phyloP scores from a whole-genome alignment of 768 basidiomycete species.

The Mycena belliarum region DNA sequence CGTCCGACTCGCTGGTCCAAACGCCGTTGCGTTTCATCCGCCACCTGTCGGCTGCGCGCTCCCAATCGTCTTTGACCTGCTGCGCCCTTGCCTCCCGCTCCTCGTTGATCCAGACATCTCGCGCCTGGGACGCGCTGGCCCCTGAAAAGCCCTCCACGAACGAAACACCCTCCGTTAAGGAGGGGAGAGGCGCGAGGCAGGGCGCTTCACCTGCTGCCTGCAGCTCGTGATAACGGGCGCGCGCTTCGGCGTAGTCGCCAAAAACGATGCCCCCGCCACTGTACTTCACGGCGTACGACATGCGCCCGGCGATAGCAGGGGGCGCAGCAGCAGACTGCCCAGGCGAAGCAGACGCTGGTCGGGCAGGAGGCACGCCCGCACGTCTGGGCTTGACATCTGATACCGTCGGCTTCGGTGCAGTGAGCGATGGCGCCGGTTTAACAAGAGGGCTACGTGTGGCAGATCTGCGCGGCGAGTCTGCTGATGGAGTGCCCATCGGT shows the following conservation, averaged over 20 bases:
- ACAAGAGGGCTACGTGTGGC: too few relatives aligned
- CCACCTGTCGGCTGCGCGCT: neutral
- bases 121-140: neutral
- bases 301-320: neutral
- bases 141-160: neutral
- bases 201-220: neutral
- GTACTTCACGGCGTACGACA: neutral
- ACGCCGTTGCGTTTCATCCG: neutral
- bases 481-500: too few relatives aligned
- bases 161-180: neutral
- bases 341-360: too few relatives aligned
- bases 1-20: neutral
- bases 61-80: neutral
- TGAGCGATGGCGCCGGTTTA: too few relatives aligned
- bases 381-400: too few relatives aligned
- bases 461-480: too few relatives aligned
- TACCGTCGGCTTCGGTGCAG: too few relatives aligned
- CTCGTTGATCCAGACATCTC: neutral
- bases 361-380: too few relatives aligned
- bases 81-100: neutral
- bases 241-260: neutral
- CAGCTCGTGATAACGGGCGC: neutral
- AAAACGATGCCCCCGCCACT: neutral
- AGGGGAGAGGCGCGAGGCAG: neutral
- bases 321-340: neutral